A percentile compares a stretch with the other conserved stretches of the same genome.
phyloP scores from a whole-genome alignment of 768 basidiomycete genomes.

The Dendrothele bispora region DNA sequence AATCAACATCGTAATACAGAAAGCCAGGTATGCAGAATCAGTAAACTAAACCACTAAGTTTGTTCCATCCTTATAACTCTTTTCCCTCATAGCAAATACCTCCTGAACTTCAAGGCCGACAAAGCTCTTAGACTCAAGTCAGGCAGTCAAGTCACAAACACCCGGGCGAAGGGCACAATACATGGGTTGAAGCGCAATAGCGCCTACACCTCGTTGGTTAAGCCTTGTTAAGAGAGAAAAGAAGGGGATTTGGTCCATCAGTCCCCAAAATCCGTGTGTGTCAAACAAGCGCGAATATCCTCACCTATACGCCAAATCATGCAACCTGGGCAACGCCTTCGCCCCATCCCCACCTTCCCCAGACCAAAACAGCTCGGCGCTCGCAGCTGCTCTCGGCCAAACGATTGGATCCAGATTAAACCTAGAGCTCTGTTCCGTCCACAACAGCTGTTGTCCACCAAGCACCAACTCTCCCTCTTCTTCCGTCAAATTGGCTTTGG shows the following conservation, averaged over 20 bases:
- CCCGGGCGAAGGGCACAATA: conserved; percentile 72
- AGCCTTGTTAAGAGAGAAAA: too few species aligned
- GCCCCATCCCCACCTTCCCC: conserved; percentile 44
- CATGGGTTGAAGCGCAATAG: conserved; percentile 63
- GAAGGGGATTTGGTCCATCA: too few species aligned
- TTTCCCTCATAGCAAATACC: too few species aligned
- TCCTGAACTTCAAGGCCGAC: too few species aligned
- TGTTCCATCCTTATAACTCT: too few species aligned
- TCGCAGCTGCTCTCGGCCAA: conserved; percentile 73
- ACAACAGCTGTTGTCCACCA: conserved; percentile 67
- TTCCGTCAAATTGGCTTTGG: conserved; percentile 51
- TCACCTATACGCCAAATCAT: conserved; percentile 62
- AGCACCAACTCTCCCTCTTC: conserved; percentile 56
- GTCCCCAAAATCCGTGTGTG: too few species aligned
- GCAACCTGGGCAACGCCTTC: conserved; percentile 61
- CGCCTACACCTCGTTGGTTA: conserved; percentile 58
- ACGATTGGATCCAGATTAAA: conserved; percentile 65
- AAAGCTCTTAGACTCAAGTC: too few species aligned
- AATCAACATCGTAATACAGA: too few species aligned
- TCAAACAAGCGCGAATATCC: too few species aligned
- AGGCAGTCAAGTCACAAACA: conserved; percentile 46
- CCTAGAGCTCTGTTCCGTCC: conserved; percentile 75
- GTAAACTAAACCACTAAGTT: too few species aligned
- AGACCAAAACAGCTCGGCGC: conserved; percentile 79
- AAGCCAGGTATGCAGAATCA: too few species aligned